Base-by-base conservation (phyloP, 495 filamentous ascomycete genomes). In the Aspergillus avenaceus region DNA sequence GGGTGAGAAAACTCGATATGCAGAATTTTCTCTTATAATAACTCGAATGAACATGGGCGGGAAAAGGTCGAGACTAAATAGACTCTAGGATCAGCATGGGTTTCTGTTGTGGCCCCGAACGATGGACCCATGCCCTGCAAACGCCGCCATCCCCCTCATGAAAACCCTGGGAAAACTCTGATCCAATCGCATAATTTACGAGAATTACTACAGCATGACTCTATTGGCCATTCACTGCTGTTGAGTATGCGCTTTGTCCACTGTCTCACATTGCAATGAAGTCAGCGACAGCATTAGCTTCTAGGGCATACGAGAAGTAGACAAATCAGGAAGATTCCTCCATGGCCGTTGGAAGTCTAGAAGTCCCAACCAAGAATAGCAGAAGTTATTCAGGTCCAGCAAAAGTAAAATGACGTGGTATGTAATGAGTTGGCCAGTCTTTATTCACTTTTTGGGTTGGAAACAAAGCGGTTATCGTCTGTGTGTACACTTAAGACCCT, bases 181-280 rank as follows among this genome's bases (percentile, higher is more conserved):
- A 29, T 25, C 47, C 45, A 59, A 54, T 55, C 49, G 50, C 46
- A 56, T n/a, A 56, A 1, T 34, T 12, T 16, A n/a, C 31, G 18
- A 34, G 57, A 52, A 50, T 46, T 47, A 23, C 40, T 49, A 19
- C n/a, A 26, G 14, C 27, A 34, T 41, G 8, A 47, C 28, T 34
- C 28, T 29, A 45, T 45, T 45, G 43, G 43, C 41, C 28, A 31
- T 31, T 8, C 28, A 13, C 9, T 14, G 12, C 31, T 34, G 13
- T 34, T 14, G 18, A 14, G 31, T 7, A 34, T 34, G 31, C 31
- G 13, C 31, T 16, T 34, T 34, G 31, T 34, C n/a, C n/a, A 14
- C 31, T 34, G 31, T 8, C 31, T 34, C 31, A 34, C n/a, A n/a
- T 34, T 34, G 31, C 31, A 16, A 34, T 34, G 31, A 34, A 14